Evolutionary conservation across 495 filamentous ascomycete species (phyloP), one percentile per base, ranked within the genome.

Genomic region (Penicillium paradoxum): DNA sequence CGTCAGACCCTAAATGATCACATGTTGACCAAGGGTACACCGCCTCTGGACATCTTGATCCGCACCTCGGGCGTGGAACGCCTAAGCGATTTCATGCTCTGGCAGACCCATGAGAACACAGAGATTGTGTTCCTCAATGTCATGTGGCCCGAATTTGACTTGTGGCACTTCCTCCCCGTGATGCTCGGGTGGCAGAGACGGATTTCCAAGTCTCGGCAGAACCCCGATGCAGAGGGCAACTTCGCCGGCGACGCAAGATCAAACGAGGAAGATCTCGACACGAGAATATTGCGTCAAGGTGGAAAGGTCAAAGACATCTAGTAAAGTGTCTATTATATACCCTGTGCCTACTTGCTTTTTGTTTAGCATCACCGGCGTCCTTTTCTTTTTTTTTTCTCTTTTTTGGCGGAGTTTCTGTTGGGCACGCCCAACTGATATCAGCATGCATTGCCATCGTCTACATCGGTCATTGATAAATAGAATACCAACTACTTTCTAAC

Each of bases 31-130:
- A 81, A 83, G 36, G 86, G 81, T 29, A 83, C 81, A 48, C 95
- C 95, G 2, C 93, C 95, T 2, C 73, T 97, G 18, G 93, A 98
- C 57, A 75, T 98, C 0, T 80, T 97, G 22, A 77, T 98, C 17
- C 80, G 93, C 22, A 98, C 93, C 0, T 95, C 89, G 45, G 93
- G 90, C 24, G 93, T 98, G 10, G 86, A 91, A 62, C 79, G 93
- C 18, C 70, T 98, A 51, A 95, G 89, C 60, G 93, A 98, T 63
- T 98, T 97, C 62, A 91, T 98, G 91, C 83, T 98, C 46, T 98
- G 93, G 93, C 93, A 98, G 69, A 91, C 88, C 60, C 91, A 97
- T 59, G 79, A 95, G 60, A 76, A 92, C 38, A 97, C 93, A 0
- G 86, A 96, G 48, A 86, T 97, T 49, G 88, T 89, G 34, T 98